phyloP scores from a whole-genome alignment of 352 stramenopile genomes.

The Chloridella minuta region DNA sequence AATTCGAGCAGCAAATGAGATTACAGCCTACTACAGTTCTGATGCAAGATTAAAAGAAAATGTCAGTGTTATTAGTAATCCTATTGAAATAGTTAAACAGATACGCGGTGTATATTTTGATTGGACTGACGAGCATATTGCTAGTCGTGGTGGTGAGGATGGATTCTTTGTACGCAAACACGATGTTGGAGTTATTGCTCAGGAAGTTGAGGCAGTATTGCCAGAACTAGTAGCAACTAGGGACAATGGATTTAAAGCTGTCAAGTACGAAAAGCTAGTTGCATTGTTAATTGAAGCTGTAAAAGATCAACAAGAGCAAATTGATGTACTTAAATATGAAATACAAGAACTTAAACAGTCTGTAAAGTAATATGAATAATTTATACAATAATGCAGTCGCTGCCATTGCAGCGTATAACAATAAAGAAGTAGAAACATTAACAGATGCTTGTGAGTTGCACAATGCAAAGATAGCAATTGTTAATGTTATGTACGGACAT shows the following conservation, averaged over 20 bases:
- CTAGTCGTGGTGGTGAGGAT: too few species aligned
- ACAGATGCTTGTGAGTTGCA: too few species aligned
- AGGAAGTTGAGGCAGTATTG: conserved; percentile 10
- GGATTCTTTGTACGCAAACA: not conserved
- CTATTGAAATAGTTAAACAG: not conserved
- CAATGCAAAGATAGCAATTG: too few species aligned
- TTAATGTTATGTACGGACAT: too few species aligned
- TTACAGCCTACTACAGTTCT: not conserved
- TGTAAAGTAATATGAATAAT: too few species aligned
- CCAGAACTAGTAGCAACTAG: conserved; percentile 6
- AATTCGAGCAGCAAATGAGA: too few species aligned
- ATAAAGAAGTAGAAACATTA: too few species aligned
- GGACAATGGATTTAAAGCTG: conserved; percentile 4
- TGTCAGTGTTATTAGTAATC: not conserved
- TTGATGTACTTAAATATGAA: conserved; percentile 9
- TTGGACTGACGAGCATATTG: not conserved
- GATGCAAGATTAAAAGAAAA: conserved; percentile 12
- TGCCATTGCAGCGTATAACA: too few species aligned
- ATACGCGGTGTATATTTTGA: not conserved
- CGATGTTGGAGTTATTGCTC: conserved; percentile 8
- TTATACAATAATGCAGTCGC: too few species aligned
- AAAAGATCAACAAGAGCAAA: conserved; percentile 5
- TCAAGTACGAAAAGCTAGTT: conserved; percentile 8
- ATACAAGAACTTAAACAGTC: not conserved
- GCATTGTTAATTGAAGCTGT: conserved; percentile 12